Base-by-base conservation (phyloP, 2,329 filamentous ascomycete species). In the Nemania sp. region DNA sequence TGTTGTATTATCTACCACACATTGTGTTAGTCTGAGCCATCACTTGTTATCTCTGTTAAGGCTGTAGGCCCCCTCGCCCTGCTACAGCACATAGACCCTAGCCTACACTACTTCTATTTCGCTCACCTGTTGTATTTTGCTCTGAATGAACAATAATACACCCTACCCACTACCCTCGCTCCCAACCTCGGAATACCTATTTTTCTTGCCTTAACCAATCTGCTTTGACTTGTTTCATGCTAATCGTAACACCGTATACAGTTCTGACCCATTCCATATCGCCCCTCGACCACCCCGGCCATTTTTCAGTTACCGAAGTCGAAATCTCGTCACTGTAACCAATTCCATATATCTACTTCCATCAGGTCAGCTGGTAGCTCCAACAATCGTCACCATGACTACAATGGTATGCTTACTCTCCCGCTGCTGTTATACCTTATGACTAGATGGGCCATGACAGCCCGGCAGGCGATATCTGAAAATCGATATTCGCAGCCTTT, bases 321-420 rank as follows among this genome's bases (percentile, higher is more conserved):
- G 32, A 43, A 59, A 60, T 32, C 54, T 15, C 47, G 52, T 27
- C 47, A 55, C 51, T 29, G 43, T 51, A 63, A 59, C 51, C 60
- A 54, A 67, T 58, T 60, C 20, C 15, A 53, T 51, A 54, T 7
- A 35, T 15, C n/a, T 29, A 41, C n/a, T 53, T 64, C 45, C 27
- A 13, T 53, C 29, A 29, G 52, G 66, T 60, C 58, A 65, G 66
- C 63, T 61, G 20, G 57, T 54, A 72, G 73, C 75, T 72, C 68
- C 66, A 59, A 51, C 57, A 62, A 66, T 63, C 68, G 64, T 68
- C 73, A 77, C 60, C 54, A 79, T 79, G 77, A 79, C 77, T 61
- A 79, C 77, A n/a, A 79, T 79, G 77, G 77, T 79, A 75, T 45
- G 77, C 76, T 59, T 15, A 10, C 11, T 10, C 51, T 26, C 22